Evolutionary conservation across 129 eudicot species (phyloP), one percentile per base, ranked within the genome.

Genomic region (Ambrosia trifida): DNA sequence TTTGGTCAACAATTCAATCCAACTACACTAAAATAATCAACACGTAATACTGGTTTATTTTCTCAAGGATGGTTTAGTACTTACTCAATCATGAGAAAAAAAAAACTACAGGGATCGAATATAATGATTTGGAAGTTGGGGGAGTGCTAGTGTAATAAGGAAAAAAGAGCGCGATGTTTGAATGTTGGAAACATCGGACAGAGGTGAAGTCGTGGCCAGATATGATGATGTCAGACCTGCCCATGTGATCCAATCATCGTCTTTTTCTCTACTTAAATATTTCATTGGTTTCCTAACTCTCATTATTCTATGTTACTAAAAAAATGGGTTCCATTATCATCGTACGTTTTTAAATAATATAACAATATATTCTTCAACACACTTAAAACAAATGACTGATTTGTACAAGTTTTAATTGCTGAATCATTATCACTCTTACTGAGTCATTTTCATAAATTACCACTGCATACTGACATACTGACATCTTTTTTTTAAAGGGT

Each of bases 121-220:
- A 7, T 2, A 3, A 17, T 10, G 52, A 72, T 11, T 47, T 47
- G 50, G 41, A 72, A 69, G 61, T 30, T 9, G 45, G 57, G 72
- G 75, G 68, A 60, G 16, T 11, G 3, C 30, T 58, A 31, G 11
- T 7, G 58, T 43, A 51, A 79, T 4, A 40, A 36, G 36, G 16
- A 16, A 18, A 36, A 58, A 71, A 66, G 11, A 67, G 73, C 75
- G 83, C 82, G 87, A 71, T 84, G 93, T 84, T 84, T 84, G 87
- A 76, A 73, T 84, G 83, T 79, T 84, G 85, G 85, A 70, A 77
- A 84, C 87, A 87, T 79, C 20, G 82, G 77, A 81, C 70, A 76
- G 86, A 69, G 82, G 72, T 45, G 52, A 74, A 65, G 83, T 79
- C 77, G 87, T 85, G 87, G 88, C 80, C 89, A 85, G 84, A 85